Evolutionary conservation across 2,329 filamentous ascomycete genomes (phyloP).

Genomic region (Fusarium caatingaense): DNA sequence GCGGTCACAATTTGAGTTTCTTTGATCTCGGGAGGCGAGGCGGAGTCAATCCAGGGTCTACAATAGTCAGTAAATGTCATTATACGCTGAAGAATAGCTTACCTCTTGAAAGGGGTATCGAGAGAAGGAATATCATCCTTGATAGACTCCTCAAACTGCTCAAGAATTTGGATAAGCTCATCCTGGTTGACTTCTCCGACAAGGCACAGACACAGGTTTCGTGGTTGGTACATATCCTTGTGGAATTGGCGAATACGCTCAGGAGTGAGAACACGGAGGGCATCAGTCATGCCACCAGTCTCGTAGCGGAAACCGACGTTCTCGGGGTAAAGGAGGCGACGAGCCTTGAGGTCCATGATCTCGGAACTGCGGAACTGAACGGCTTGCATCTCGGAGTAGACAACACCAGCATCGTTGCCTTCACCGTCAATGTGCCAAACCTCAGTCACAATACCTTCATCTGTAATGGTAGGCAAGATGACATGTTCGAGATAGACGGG

Average conservation of each 20-base stretch:
- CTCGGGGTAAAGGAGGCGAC: slow-evolving; percentile 85
- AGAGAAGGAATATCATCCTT: slow-evolving; percentile 81
- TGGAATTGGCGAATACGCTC: slow-evolving; percentile 96
- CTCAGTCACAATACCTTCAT: slow-evolving; percentile 93
- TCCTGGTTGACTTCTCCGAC: slow-evolving; percentile 91
- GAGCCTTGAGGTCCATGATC: slow-evolving; percentile 86
- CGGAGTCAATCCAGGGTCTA: slow-evolving; percentile 89
- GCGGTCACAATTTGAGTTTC: slow-evolving; percentile 81
- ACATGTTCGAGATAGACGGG: slow-evolving; percentile 97
- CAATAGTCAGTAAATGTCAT: slow-evolving; percentile 10
- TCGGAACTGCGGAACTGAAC: slow-evolving; percentile 86
- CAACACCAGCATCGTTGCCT: slow-evolving; percentile 94
- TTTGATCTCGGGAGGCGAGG: slow-evolving; percentile 77
- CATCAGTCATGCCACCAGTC: slow-evolving; percentile 97
- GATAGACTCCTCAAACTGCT: slow-evolving; percentile 89
- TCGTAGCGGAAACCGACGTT: slow-evolving; percentile 95
- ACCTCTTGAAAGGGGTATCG: slow-evolving; percentile 79
- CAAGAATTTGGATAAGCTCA: slow-evolving; percentile 82
- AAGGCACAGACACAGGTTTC: slow-evolving; percentile 90
- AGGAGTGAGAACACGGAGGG: slow-evolving; percentile 84
- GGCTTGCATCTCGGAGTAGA: slow-evolving; percentile 99
- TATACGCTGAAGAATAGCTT: slow-evolving; percentile 5
- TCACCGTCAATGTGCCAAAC: slow-evolving; percentile 95
- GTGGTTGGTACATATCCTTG: slow-evolving; percentile 96
- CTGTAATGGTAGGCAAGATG: slow-evolving; percentile 89